Base-by-base conservation (phyloP, 2,329 filamentous ascomycete genomes). In the Aschersonia sp. region DNA sequence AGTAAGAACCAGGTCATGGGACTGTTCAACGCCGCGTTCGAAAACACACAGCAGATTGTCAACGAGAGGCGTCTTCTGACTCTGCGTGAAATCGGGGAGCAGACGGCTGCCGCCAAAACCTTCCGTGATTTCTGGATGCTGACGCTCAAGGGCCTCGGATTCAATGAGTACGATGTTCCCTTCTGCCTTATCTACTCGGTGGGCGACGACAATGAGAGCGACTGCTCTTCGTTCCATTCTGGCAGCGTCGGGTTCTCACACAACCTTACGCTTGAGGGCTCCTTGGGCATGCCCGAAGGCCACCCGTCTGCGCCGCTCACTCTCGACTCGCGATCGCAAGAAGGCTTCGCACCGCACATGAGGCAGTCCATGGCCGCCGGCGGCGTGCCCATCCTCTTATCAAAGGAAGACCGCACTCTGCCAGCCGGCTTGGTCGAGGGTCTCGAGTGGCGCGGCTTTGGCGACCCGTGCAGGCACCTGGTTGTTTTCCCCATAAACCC, bases 31-130 rank as follows among this genome's bases (percentile, higher is more conserved):
- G 83, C 85, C 4, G 77, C 81, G 0, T 88, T 88, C 53, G 85
- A 90, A 54, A 87, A 87, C 58, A 90, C 85, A 1, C 68, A 82
- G 35, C 74, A 84, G 33, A 85, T 85, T 57, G 79, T 90, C 49
- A 84, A 81, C 1, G 85, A 89, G 63, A 69, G 85, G 47, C 73
- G 85, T 43, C 87, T 89, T 83, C 68, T 86, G 33, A 87, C 82
- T 0, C 65, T 90, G 40, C 75, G 83, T 42, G 83, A 88, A 57
- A 76, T 89, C 41, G 83, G 85, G 47, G 83, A 89, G 61, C 77
- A 75, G 50, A 87, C 83, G 5, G 77, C 82, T 4, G 68, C 75
- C 12, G 83, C 85, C n/a, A 73, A 81, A 45, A 81, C 85, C 50
- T 73, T 88, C 1, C 79, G 78, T 57, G 71, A 69, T 8, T 89